Evolutionary conservation across 73 alveolate genomes (phyloP), one percentile per base, ranked within the genome.

Genomic region (Paramecium sexaurelia): DNA sequence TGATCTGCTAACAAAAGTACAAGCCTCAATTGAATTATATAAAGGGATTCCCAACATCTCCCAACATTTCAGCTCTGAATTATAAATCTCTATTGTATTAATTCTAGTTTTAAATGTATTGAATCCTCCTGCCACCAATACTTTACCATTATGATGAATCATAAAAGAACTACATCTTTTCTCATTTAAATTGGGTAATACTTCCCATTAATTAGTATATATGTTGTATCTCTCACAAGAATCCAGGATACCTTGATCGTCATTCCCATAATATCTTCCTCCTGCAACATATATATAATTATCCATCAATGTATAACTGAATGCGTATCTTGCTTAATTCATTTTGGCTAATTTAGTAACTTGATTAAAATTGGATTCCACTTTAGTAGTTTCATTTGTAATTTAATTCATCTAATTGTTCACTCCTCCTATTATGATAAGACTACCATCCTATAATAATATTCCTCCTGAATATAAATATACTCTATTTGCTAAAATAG

Each of bases 101-200:
- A 66, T 29, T 66, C 83, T 66, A 3, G 83, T 66, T 66, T 66
- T 29, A 11, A 66, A 66, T 26, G 47, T 66, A 11, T 26, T 66
- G 39, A 29, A 66, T 66, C 83, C 83, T 66, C 83, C 83, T 13
- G 83, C 83, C 11, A 66, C 43, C 3, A 66, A 26, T 5, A 66
- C 43, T 66, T 8, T 66, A 8, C 43, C 43, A 29, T 66, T 29
- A 26, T 66, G 43, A 3, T 66, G 7, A 22, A 66, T 29, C 83
- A 66, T 66, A 11, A 66, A 66, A 66, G 45, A 32, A 66, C 83
- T 66, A 10, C 83, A 66, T 66, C 83, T 66, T 11, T 66, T 66
- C 17, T 66, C 37, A 66, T 66, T 66, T 26, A 66, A 32, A 1
- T 66, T 32, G 6, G 47, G 32, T 7, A 66, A 26, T 11, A 66